These are phyloP conservation scores for Pyrenochaeta sp. DNA, from an alignment of 2,329 filamentous ascomycete genomes.

Conservation along the genomic window DNA sequence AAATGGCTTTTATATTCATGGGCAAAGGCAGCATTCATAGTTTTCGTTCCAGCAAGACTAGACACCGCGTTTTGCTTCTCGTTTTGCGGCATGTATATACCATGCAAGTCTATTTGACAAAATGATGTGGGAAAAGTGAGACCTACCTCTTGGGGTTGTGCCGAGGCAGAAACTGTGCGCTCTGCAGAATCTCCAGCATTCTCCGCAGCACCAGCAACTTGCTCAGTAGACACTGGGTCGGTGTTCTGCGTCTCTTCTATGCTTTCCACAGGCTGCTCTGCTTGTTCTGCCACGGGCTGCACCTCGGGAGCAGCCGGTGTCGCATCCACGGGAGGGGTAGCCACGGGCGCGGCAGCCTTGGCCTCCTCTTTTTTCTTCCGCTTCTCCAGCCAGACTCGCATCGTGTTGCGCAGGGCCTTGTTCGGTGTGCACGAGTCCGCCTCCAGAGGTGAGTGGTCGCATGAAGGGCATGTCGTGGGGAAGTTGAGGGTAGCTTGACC, in stretches of 20 bases:
- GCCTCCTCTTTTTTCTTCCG: constrained; percentile 69
- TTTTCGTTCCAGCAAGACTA: constrained; percentile 26
- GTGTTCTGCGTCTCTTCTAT: constrained; percentile 30
- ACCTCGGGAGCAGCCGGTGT: constrained; percentile 29
- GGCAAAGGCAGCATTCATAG: constrained; percentile 27
- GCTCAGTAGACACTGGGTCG: constrained; percentile 16
- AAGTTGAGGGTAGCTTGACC: constrained; percentile 59
- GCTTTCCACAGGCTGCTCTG: constrained; percentile 39
- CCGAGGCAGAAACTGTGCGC: constrained; percentile 25
- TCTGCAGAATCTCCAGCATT: constrained; percentile 16
- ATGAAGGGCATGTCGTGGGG: constrained; percentile 86
- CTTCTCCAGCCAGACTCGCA: constrained; percentile 90
- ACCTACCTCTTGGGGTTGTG: constrained; percentile 37
- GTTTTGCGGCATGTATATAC: too few relatives aligned
- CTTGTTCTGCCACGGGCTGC: constrained; percentile 22
- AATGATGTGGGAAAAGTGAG: constrained; percentile 3
- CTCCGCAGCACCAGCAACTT: constrained; percentile 14
- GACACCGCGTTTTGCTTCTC: constrained; percentile 1
- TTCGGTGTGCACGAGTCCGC: constrained; percentile 86
- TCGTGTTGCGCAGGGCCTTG: constrained; percentile 89
- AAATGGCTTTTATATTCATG: constrained; percentile 22
- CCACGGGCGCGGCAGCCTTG: constrained; percentile 39
- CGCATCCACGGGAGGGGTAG: constrained; percentile 33
- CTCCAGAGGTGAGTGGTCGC: constrained; percentile 88
- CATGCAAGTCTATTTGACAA: too few relatives aligned